Evolutionary conservation across 2,329 filamentous ascomycete species (phyloP), one percentile per base, ranked within the genome.

Genomic region (Fusarium nisikadoi): DNA sequence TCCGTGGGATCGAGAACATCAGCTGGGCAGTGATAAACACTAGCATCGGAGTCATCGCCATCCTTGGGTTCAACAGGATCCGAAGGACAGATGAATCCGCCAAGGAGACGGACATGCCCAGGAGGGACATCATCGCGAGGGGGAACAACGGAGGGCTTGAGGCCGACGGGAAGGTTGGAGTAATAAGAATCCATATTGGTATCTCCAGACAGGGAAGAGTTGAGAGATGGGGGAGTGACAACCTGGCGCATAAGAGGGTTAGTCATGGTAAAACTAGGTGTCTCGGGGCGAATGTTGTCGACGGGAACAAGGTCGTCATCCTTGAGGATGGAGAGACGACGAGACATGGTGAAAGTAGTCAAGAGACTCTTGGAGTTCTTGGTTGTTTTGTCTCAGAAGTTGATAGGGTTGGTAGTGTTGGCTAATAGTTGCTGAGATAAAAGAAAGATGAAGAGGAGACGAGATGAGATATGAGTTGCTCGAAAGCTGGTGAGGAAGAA

Each of bases 331-430:
- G 36, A 20, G 13, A 23, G 14, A 33, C 16, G 35, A 4, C 11
- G 20, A 47, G 47, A 52, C 65, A 69, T 70, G 23, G 17, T 54
- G 47, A 14, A 16, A 3, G 13, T n/a, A 9, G 27, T 17, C 33
- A 38, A 27, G 11, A 53, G 10, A 9, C 47, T 53, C 19, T 11
- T 0, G 2, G 9, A 12, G 27, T n/a, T 42, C 16, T 41, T 42
- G 46, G 8, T 23, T 49, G 16, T 10, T 49, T 49, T 11, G 29
- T 17, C 16, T 19, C 1, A 19, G 11, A 6, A 19, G 33, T 17
- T 9, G 23, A 27, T 38, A 12, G 10, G 29, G n/a, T 17, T 16
- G 7, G 27, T 58, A n/a, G 19, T 52, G 36, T 29, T 68, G 20
- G 41, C 19, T 57, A 27, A 27, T 27, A 5, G 14, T 8, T 57